Evolutionary conservation across 2,329 filamentous ascomycete species (phyloP).

Genomic region (Pestalotiopsis sp.): DNA sequence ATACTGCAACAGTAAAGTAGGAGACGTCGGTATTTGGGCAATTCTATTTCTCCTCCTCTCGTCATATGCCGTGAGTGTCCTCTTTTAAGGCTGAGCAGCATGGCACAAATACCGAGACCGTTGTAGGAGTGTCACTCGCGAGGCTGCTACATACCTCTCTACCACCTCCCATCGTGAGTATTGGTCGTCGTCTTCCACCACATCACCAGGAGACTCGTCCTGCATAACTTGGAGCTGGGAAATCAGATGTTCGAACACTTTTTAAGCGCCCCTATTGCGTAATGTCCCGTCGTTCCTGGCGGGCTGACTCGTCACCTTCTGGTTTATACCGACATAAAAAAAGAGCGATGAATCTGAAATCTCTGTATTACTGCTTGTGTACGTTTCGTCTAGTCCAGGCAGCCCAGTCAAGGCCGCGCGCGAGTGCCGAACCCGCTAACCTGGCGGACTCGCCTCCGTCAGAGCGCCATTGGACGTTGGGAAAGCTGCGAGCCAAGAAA

Average conservation of each 20-base stretch:
- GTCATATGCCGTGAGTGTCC: neutral
- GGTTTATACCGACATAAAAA: neutral
- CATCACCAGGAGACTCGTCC: neutral
- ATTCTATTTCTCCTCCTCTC: neutral
- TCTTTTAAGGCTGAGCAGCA: neutral
- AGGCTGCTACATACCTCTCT: neutral
- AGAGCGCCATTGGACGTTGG: neutral
- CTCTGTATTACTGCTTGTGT: neutral
- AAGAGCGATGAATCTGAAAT: neutral
- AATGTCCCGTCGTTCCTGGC: neutral
- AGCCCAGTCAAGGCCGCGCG: neutral
- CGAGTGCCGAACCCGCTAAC: neutral
- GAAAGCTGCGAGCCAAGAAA: neutral
- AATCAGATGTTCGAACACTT: neutral
- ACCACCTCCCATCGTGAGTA: too few relatives aligned
- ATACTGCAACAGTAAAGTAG: neutral
- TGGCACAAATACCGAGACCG: neutral
- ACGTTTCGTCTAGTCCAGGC: neutral
- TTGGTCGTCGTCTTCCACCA: too few relatives aligned
- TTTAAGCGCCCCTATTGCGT: neutral
- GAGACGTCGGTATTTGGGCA: neutral
- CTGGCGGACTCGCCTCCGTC: neutral
- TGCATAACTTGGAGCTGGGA: neutral
- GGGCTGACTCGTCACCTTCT: neutral
- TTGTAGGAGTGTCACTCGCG: neutral